Evolutionary conservation across 306 rosid genomes (phyloP).

Genomic region (Begonia fuchsioides): DNA sequence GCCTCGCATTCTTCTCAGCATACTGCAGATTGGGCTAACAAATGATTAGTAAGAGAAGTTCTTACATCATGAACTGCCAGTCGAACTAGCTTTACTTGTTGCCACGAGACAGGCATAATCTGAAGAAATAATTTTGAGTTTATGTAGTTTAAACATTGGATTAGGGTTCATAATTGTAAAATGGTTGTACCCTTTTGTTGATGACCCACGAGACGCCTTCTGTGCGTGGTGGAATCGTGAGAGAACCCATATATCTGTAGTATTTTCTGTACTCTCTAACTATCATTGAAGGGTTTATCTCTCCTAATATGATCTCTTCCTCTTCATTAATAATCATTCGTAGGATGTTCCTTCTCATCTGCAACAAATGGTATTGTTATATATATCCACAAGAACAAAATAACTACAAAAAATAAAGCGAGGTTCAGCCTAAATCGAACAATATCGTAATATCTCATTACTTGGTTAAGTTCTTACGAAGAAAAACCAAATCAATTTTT

Average conservation of each 20-base stretch:
- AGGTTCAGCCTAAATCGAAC: too few species aligned
- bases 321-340: conserved; percentile 12
- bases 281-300: conserved; percentile 30
- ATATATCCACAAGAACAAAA: too few species aligned
- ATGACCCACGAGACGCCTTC: conserved; percentile 68
- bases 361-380: too few species aligned
- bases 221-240: conserved; percentile 66
- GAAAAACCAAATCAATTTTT: too few species aligned
- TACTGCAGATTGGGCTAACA: conserved; percentile 2
- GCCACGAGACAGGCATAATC: conserved; percentile 27
- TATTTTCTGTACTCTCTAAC: conserved; percentile 30
- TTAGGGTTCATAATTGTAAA: background rate
- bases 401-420: too few species aligned
- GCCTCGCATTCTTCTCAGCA: conserved; percentile 18
- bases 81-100: conserved; percentile 27
- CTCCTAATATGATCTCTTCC: conserved; percentile 22
- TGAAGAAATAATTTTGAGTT: conserved; percentile 2
- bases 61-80: conserved; percentile 45
- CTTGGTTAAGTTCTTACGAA: too few species aligned
- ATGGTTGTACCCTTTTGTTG: conserved; percentile 26
- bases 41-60: background rate
- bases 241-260: conserved; percentile 57
- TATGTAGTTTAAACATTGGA: background rate
- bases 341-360: too few species aligned
- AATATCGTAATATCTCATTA: too few species aligned